Base-by-base conservation (phyloP, 495 filamentous ascomycete species). In the Opeltia flavorubescens region DNA sequence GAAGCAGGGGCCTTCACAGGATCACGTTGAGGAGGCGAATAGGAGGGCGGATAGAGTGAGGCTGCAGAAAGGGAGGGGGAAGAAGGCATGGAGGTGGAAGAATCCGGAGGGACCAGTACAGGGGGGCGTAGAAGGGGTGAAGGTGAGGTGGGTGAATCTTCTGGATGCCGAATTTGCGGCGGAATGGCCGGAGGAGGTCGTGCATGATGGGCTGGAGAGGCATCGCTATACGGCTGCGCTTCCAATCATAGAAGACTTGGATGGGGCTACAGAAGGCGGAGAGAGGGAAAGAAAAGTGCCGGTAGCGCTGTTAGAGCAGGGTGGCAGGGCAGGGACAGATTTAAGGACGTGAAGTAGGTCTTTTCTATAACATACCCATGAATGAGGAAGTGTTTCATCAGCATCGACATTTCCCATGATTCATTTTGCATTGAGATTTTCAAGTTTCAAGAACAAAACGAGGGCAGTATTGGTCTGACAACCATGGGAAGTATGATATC, bases 91-190 rank as follows among this genome's bases (percentile, higher is more conserved):
- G 53, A 50, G 38, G 52, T 52, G 24, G 55, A n/a, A n/a, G n/a
- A 51, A 43, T 26, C 48, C 52, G 48, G 46, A 36, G 29, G 47
- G 44, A 35, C 15, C 25, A 26, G 47, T 20, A 4, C 43, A 24
- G 18, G 11, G 24, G 28, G 39, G 30, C 23, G 47, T 59, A 3
- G 46, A 55, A 8, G 55, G 49, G 31, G 49, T 49, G 41, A 48
- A n/a, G 54, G 68, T 94, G 24, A 74, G 75, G 59, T 94, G 88
- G 88, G 67, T 63, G 5, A 69, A 89, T 62, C 51, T 78, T 25
- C 58, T 72, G 44, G 80, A 89, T 64, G 70, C 72, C 23, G 69
- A 76, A 44, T 81, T 67, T 62, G 87, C 84, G 18, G 55, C 66
- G 54, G 51, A 59, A 6, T 95, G 88, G 88, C 68, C 82, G 15